Conservation (phyloP, 2,329 filamentous ascomycete genomes). For the Periconia sp. region DNA sequence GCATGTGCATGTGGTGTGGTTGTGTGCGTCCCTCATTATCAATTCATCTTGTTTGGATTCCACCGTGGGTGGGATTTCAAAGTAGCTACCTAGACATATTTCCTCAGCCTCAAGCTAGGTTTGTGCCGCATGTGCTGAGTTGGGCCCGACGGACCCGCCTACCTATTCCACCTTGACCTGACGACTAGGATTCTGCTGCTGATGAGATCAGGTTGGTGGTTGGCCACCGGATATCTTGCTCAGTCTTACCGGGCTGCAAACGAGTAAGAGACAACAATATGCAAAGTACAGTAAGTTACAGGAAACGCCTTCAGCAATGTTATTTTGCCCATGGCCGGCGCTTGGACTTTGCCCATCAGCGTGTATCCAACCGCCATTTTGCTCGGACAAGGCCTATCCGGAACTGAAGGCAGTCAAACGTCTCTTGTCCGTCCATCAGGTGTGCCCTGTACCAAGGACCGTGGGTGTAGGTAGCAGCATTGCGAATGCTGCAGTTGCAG, state of each 20-base stretch:
- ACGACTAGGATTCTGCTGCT: neutral
- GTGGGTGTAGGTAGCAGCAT: neutral
- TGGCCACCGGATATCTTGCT: neutral
- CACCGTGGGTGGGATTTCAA: neutral
- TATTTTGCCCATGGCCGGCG: neutral
- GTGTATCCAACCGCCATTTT: neutral
- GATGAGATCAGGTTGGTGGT: neutral
- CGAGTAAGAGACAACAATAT: neutral
- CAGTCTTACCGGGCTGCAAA: neutral
- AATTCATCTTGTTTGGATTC: neutral
- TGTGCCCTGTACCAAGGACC: neutral
- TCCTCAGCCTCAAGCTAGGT: neutral
- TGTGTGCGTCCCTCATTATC: neutral
- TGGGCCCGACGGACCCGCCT: neutral
- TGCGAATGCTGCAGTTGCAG: neutral
- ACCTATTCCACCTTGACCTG: neutral
- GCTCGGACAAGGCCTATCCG: neutral
- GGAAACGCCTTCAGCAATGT: neutral
- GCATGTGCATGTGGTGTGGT: neutral
- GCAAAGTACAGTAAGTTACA: neutral
- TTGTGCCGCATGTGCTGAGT: neutral
- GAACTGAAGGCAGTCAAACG: neutral
- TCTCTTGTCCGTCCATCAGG: neutral
- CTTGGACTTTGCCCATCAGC: neutral
- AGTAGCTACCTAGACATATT: too few relatives aligned